Evolutionary conservation across 164 flowering plant species (phyloP).

Genomic region (Kingdonia uniflora): DNA sequence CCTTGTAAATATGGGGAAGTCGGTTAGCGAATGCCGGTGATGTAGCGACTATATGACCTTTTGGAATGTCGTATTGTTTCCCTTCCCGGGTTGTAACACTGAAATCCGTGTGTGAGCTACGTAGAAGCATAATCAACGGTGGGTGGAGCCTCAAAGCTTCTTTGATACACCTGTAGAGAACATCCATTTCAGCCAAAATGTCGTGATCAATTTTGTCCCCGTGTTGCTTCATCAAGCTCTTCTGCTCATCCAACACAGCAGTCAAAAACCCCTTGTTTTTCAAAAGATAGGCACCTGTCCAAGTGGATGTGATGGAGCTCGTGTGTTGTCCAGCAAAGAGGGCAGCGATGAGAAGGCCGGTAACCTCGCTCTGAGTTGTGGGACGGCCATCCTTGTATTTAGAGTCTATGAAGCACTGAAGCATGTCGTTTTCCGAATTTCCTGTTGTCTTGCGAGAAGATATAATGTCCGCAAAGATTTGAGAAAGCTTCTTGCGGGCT

Average conservation of each 20-base stretch:
- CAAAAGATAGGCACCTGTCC: constrained; percentile 95
- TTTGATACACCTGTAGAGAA: constrained; percentile 70
- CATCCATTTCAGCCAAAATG: constrained; percentile 83
- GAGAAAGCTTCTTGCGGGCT: constrained; percentile 75
- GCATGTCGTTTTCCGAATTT: constrained; percentile 70
- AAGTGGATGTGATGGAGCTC: constrained; percentile 86
- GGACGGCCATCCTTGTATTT: constrained; percentile 91
- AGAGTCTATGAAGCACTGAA: constrained; percentile 88
- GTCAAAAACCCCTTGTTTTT: constrained; percentile 42
- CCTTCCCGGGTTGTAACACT: constrained; percentile 74
- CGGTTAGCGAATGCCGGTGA: constrained; percentile 95
- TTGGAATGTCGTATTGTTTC: constrained; percentile 79
- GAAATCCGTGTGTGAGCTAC: constrained; percentile 79
- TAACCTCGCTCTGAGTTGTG: constrained; percentile 78
- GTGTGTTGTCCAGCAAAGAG: constrained; percentile 98
- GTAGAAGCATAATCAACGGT: constrained; percentile 76
- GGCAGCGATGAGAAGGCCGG: constrained; percentile 95
- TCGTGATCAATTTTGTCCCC: constrained; percentile 76
- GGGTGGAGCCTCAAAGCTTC: constrained; percentile 96
- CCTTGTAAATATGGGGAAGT: constrained; percentile 58
- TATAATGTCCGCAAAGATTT: constrained; percentile 67
- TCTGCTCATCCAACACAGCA: constrained; percentile 71
- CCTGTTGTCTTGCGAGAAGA: constrained; percentile 49
- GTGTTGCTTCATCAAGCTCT: constrained; percentile 46
- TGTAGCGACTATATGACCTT: constrained; percentile 92